These are phyloP conservation scores for Hordeum pubiflorum DNA, from an alignment of 202 grass and related monocot genomes.

Conservation along the genomic window DNA sequence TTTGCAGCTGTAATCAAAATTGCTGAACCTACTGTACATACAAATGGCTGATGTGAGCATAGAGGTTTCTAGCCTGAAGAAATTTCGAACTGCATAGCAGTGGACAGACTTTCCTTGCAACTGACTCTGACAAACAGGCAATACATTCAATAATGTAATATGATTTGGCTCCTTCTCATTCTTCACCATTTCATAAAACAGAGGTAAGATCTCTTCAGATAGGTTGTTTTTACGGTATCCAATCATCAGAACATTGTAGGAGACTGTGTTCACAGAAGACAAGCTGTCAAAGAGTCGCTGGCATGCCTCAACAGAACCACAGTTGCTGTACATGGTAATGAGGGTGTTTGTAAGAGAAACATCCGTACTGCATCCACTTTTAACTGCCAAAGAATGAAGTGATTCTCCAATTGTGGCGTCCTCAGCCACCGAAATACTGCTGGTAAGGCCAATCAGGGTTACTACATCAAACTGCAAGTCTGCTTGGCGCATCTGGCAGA, in stretches of 20 bases:
- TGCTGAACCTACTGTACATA: slow-evolving; percentile 63
- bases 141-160: slow-evolving; percentile 52
- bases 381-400: slow-evolving; percentile 48
- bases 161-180: slow-evolving; percentile 36
- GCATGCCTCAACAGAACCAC: slow-evolving; percentile 44
- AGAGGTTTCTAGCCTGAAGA: slow-evolving; percentile 32
- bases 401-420: slow-evolving; percentile 37
- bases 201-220: slow-evolving; percentile 32
- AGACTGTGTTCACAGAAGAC: slow-evolving; percentile 30
- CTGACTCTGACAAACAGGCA: slow-evolving; percentile 43
- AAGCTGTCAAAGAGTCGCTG: slow-evolving; percentile 39
- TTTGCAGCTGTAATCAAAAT: slow-evolving; percentile 37
- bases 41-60: slow-evolving; percentile 46
- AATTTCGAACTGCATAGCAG: slow-evolving; percentile 53
- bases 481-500: slow-evolving; percentile 40
- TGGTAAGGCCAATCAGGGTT: slow-evolving; percentile 52
- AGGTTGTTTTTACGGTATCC: slow-evolving; percentile 51
- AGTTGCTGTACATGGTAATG: slow-evolving; percentile 61
- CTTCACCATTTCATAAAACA: slow-evolving; percentile 50
- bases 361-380: slow-evolving; percentile 50
- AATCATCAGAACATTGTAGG: slow-evolving; percentile 62
- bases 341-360: slow-evolving; percentile 61
- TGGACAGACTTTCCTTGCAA: slow-evolving; percentile 54
- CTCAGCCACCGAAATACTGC: slow-evolving; percentile 18
- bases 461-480: slow-evolving; percentile 47